These are phyloP conservation scores for Fusarium mangiferae DNA, from an alignment of 2,329 filamentous ascomycete genomes.

Conservation along the genomic window DNA sequence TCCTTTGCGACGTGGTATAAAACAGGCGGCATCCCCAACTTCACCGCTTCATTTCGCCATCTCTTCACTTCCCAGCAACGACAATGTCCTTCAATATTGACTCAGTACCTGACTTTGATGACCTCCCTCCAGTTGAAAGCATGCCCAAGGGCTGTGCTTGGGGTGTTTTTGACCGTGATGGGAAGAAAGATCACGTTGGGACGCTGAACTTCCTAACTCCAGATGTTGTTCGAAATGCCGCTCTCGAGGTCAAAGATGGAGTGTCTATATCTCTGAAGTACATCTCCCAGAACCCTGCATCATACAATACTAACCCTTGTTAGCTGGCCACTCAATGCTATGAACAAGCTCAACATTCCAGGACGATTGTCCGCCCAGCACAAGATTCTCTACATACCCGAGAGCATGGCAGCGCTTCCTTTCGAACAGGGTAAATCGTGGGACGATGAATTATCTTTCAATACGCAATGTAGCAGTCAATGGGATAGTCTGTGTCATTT, in stretches of 20 bases:
- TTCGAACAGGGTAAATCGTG: conserved; percentile 37
- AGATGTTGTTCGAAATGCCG: conserved; percentile 46
- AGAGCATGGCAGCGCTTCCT: conserved; percentile 20
- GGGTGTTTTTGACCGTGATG: conserved; percentile 59
- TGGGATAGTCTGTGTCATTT: conserved; percentile 64
- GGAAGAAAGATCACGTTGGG: conserved; percentile 60
- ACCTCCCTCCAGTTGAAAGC: conserved; percentile 47
- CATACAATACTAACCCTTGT: neutral
- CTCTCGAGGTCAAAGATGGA: conserved; percentile 48
- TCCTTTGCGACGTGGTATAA: conserved; percentile 5
- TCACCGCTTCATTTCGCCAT: neutral
- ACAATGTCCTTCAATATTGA: neutral
- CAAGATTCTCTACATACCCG: conserved; percentile 48
- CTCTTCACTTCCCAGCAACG: neutral
- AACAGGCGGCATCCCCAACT: neutral
- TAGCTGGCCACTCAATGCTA: conserved; percentile 32
- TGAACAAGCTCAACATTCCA: conserved; percentile 44
- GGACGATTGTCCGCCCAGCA: conserved; percentile 45
- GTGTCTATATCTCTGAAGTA: conserved; percentile 65
- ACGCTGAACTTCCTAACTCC: conserved; percentile 65
- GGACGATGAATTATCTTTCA: conserved; percentile 64
- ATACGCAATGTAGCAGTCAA: conserved; percentile 65
- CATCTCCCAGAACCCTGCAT: rapidly evolving
- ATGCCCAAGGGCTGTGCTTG: conserved; percentile 62
- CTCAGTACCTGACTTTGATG: conserved; percentile 28